phyloP scores from a whole-genome alignment of 805 yeast genomes.

The Schwanniomyces vanrijiae region DNA sequence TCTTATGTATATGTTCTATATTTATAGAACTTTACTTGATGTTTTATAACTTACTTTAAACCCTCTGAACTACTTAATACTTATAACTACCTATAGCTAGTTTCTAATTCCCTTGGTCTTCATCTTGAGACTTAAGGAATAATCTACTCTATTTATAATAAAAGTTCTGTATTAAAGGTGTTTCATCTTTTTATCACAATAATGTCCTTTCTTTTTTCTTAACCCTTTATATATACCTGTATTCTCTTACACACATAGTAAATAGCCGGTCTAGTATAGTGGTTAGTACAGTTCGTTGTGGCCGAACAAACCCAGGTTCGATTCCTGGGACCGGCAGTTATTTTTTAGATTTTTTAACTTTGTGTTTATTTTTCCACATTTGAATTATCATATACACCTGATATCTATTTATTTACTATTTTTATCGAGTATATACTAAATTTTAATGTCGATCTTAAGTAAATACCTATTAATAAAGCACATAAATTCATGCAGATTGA shows the following conservation, averaged over 20 bases:
- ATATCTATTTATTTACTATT: background rate
- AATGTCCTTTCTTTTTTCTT: no score
- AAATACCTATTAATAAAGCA: background rate
- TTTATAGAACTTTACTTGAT: no score
- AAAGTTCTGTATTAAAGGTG: no score
- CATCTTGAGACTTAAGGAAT: no score
- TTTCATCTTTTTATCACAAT: no score
- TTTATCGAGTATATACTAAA: background rate
- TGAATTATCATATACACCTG: background rate
- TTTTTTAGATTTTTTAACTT: slow-evolving; percentile 1
- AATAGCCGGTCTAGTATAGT: slow-evolving; percentile 48
- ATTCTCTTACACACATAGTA: background rate
- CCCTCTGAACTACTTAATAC: no score
- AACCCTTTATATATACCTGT: no score
- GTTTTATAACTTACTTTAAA: no score
- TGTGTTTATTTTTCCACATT: background rate
- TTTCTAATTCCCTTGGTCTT: no score
- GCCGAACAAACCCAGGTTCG: slow-evolving; percentile 53
- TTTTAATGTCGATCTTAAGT: background rate
- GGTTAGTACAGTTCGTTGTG: slow-evolving; percentile 51
- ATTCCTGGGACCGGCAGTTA: slow-evolving; percentile 50
- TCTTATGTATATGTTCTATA: no score
- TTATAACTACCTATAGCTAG: no score
- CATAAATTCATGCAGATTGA: slow-evolving; percentile 1
- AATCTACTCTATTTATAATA: no score